phyloP scores from a whole-genome alignment of 2,329 filamentous ascomycete species.

The Aspergillus sp. region DNA sequence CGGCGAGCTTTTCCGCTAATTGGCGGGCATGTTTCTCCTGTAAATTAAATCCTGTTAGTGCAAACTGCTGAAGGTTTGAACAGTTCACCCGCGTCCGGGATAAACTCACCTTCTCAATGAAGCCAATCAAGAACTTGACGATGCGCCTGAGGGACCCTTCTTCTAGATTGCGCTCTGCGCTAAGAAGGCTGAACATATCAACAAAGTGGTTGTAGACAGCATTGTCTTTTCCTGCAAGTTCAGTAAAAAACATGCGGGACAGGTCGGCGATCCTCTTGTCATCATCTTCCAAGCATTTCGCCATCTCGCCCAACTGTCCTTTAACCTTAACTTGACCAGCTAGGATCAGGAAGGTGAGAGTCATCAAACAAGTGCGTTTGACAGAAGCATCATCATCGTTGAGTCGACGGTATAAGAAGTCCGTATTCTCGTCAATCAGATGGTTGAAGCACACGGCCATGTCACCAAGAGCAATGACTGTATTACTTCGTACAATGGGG shows the following conservation, averaged over 20 bases:
- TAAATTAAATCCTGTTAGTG: constrained; percentile 2
- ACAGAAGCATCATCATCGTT: constrained; percentile 87
- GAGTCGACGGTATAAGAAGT: constrained; percentile 91
- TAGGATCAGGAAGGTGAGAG: constrained; percentile 92
- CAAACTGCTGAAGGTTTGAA: neutral
- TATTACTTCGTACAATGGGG: constrained; percentile 89
- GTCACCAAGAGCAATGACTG: constrained; percentile 93
- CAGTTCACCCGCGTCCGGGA: neutral
- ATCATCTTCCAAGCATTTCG: constrained; percentile 95
- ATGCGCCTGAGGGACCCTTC: constrained; percentile 86
- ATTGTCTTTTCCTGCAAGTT: constrained; percentile 96
- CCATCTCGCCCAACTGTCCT: constrained; percentile 97
- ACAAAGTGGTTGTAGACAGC: constrained; percentile 99
- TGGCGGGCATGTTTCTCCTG: constrained; percentile 98
- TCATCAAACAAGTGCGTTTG: constrained; percentile 98
- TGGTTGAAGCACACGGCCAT: constrained; percentile 99
- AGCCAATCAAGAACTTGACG: constrained; percentile 88
- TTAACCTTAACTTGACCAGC: constrained; percentile 99
- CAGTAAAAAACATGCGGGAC: constrained; percentile 96
- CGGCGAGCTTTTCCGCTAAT: constrained; percentile 86
- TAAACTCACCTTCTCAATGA: constrained; percentile 83
- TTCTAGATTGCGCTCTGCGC: constrained; percentile 74
- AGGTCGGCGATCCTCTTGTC: constrained; percentile 93
- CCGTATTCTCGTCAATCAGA: constrained; percentile 97
- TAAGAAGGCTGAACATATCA: constrained; percentile 95